Percentiles rank a stretch among this genome's conserved stretches.
Evolutionary conservation across 1,284 basidiomycete species (phyloP).

Genomic region (Puccinia coronata): DNA sequence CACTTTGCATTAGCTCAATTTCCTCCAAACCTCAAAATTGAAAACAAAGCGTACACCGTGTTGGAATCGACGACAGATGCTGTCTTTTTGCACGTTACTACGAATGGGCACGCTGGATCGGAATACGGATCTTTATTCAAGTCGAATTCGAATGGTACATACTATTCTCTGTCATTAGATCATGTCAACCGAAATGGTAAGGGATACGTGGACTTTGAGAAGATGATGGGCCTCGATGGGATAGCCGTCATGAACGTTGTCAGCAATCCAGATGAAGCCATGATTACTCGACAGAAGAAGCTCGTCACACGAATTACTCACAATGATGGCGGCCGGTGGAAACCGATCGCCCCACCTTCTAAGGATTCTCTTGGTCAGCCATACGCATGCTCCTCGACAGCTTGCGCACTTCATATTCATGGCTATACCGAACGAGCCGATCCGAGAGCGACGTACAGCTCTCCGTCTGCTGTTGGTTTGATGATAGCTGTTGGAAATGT

Average conservation of each 20-base stretch:
- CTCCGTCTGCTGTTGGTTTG: constrained; percentile 84
- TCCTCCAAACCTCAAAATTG: constrained; percentile 82
- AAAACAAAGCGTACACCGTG: constrained; percentile 90
- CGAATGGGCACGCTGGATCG: constrained; percentile 70
- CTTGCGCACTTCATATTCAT: constrained; percentile 85
- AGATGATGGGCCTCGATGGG: constrained; percentile 92
- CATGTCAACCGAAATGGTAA: constrained; percentile 82
- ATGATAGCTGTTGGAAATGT: constrained; percentile 98
- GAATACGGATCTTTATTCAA: constrained; percentile 89
- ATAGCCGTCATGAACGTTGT: constrained; percentile 92
- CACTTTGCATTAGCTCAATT: constrained; percentile 82
- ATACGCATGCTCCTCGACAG: constrained; percentile 74
- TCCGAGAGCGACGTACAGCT: constrained; percentile 85
- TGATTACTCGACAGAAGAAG: constrained; percentile 72
- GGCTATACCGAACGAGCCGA: constrained; percentile 92
- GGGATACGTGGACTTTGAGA: constrained; percentile 97
- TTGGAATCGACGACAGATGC: constrained; percentile 90
- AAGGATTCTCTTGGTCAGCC: constrained; percentile 73
- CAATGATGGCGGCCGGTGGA: constrained; percentile 94
- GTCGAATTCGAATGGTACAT: constrained; percentile 97
- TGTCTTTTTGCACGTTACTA: constrained; percentile 93
- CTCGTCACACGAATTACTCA: constrained; percentile 88
- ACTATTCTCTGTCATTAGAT: constrained; percentile 81
- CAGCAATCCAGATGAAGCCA: constrained; percentile 74
- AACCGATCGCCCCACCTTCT: constrained; percentile 72